Conservation (phyloP, 1,139 yeast species). For the Lizanozyma gosingica region DNA sequence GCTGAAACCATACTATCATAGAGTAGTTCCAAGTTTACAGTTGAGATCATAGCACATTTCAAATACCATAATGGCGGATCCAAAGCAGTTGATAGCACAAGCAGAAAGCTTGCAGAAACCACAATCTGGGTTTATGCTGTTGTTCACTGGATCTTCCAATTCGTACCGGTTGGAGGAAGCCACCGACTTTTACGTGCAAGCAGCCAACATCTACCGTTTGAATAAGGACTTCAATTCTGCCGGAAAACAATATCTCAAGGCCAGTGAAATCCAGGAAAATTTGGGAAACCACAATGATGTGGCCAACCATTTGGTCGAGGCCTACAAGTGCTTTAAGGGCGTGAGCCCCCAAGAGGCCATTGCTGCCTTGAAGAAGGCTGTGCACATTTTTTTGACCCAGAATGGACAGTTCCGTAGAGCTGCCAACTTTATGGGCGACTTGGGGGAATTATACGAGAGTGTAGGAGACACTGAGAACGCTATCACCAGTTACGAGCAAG, state of each 20-base stretch:
- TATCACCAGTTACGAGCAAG: conserved; percentile 73
- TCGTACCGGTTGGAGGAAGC: conserved; percentile 79
- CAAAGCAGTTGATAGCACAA: conserved; percentile 31
- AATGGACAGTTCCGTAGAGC: conserved; percentile 95
- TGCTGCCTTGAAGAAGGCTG: conserved; percentile 65
- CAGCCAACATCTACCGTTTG: conserved; percentile 79
- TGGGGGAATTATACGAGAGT: conserved; percentile 78
- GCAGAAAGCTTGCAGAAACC: conserved; percentile 46
- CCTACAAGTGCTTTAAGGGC: conserved; percentile 76
- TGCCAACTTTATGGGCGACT: conserved; percentile 86
- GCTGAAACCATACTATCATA: too few relatives aligned
- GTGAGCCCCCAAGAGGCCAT: conserved; percentile 75
- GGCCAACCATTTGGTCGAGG: conserved; percentile 84
- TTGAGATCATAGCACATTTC: too few relatives aligned
- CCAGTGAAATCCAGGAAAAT: conserved; percentile 70
- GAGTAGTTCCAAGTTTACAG: too few relatives aligned
- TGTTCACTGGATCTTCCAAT: conserved; percentile 63
- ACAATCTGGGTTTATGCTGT: conserved; percentile 64
- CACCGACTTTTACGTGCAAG: conserved; percentile 79
- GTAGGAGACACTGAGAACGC: conserved; percentile 63
- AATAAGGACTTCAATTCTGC: conserved; percentile 66
- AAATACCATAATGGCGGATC: conserved; percentile 24
- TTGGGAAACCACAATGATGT: conserved; percentile 85
- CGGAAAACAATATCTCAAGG: conserved; percentile 76
- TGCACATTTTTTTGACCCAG: conserved; percentile 67